Base-by-base conservation (phyloP, 805 yeast genomes). In the Scheffersomyces stipitis region DNA sequence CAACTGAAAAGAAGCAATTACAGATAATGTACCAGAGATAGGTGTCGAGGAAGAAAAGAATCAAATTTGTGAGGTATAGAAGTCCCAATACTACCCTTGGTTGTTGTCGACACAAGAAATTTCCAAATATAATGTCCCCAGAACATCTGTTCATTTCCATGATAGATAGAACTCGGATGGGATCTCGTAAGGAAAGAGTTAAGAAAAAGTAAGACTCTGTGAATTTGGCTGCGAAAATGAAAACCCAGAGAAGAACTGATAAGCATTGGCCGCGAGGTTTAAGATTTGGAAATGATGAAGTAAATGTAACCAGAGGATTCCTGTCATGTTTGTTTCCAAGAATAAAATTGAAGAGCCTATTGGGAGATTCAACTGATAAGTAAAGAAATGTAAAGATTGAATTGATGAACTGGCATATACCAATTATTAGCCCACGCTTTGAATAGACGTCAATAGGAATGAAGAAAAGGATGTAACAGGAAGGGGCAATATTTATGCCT, bases 21-120 rank as follows among this genome's bases (percentile, higher is more conserved):
- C 63, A 53, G 26, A 65, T 56, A 23, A 64, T 52, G 45, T 65
- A 65, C 71, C 71, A 65, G n/a, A 64, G 51, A 31, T 65, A 65
- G 4, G 71, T 62, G 38, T 65, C 71, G 4, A 65, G 50, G 40
- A 65, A 62, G 38, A 64, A 65, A n/a, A 65, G 44, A 12, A 61
- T 51, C 36, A 65, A 46, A 38, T 63, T 56, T 0, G 64, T 51
- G 7, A 56, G 26, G 24, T 46, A 47, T 9, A 64, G 47, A 17
- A 65, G 35, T 1, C 42, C 42, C 32, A 64, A 42, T 2, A 57
- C 45, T 4, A 63, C 26, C 31, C 41, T 47, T 3, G 64, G 60
- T 31, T 64, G 68, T 17, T 60, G 41, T 15, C 28, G 30, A 38
- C 71, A 65, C 4, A 64, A 5, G 1, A 43, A 5, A 20, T 35